Evolutionary conservation across 331 rosid genomes (phyloP).

Genomic region (Rosa hybrid): DNA sequence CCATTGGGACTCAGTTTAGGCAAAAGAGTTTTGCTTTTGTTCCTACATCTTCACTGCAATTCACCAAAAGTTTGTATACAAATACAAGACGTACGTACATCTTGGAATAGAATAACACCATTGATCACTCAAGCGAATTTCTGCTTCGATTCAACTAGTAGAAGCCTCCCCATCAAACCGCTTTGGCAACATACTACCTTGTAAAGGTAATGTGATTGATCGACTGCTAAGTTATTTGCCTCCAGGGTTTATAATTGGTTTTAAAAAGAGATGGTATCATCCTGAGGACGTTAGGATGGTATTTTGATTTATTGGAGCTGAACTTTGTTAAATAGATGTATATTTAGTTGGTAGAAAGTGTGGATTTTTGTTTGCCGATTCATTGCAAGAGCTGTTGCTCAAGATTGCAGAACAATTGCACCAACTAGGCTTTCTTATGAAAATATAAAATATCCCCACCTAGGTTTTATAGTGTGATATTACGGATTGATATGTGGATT

Average conservation of each 20-base stretch:
- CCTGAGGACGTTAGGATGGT: neutral
- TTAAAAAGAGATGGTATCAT: neutral
- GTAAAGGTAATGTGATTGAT: constrained; percentile 50
- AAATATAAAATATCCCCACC: neutral
- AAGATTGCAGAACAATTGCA: neutral
- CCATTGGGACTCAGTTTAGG: constrained; percentile 32
- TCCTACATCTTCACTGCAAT: constrained; percentile 31
- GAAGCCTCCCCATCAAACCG: constrained; percentile 49
- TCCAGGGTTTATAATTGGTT: neutral
- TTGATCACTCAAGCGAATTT: constrained; percentile 29
- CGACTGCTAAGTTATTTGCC: neutral
- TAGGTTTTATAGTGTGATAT: neutral
- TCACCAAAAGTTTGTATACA: constrained; percentile 27
- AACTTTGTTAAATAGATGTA: neutral
- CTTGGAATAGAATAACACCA: constrained; percentile 35
- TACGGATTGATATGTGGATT: neutral
- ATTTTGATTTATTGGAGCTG: neutral
- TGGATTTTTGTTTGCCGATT: neutral
- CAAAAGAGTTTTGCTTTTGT: constrained; percentile 28
- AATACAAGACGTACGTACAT: neutral
- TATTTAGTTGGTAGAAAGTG: neutral
- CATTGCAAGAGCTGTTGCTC: neutral
- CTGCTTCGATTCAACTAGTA: constrained; percentile 54
- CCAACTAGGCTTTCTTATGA: neutral
- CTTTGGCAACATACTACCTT: constrained; percentile 59